These are phyloP conservation scores for Globisporangium middletonii DNA, from an alignment of 352 stramenopile species.

Conservation along the genomic window DNA sequence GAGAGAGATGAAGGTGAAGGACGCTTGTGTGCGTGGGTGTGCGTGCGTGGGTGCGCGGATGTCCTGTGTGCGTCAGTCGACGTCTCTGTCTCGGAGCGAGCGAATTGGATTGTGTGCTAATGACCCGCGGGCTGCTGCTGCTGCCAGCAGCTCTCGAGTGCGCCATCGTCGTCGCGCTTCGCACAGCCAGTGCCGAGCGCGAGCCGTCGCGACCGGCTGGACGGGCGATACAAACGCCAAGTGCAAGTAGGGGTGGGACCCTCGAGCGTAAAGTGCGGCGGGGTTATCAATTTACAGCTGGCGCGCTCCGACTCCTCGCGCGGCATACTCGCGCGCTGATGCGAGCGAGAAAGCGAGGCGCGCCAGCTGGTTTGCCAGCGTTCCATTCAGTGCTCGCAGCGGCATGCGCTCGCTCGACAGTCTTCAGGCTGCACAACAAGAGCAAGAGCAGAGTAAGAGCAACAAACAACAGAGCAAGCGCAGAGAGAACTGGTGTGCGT, in stretches of 20 bases:
- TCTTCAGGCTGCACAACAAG: neutral
- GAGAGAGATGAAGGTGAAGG: too few relatives aligned
- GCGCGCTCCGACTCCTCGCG: constrained; percentile 7
- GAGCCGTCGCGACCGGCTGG: neutral
- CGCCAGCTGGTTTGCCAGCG: constrained; percentile 12
- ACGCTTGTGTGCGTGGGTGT: constrained; percentile 2
- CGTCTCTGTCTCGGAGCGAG: constrained; percentile 13
- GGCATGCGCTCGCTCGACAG: constrained; percentile 4
- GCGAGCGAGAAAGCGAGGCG: neutral
- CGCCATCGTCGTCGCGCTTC: neutral
- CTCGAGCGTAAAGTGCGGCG: neutral
- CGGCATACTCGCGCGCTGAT: neutral
- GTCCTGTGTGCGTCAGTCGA: constrained; percentile 2
- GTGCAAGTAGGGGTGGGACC: neutral
- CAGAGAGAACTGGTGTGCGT: too few relatives aligned
- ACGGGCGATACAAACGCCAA: constrained; percentile 2
- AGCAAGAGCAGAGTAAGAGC: too few relatives aligned
- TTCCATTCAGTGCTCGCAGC: constrained; percentile 13
- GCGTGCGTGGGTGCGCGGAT: constrained; percentile 1
- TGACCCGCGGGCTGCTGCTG: constrained; percentile 17
- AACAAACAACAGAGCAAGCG: too few relatives aligned
- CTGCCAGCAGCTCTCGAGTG: neutral
- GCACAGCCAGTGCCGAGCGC: too few relatives aligned
- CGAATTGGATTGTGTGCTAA: constrained; percentile 76
- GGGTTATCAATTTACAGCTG: constrained; percentile 35